A percentile compares a stretch with the other conserved stretches of the same genome.
Conservation (phyloP, 148 eudicot species). For the Amaranthus palmeri region DNA sequence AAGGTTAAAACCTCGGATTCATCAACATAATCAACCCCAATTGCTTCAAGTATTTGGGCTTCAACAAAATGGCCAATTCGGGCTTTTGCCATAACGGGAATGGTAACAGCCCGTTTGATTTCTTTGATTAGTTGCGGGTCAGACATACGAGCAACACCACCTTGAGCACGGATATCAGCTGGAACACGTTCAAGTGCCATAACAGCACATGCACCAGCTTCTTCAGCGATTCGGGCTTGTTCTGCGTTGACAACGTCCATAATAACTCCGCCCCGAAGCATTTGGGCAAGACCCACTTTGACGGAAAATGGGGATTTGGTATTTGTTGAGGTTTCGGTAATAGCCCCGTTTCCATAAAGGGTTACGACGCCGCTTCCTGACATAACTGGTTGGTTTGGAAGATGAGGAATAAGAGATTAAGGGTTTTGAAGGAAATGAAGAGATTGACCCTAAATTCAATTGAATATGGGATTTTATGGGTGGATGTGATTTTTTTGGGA, state of each 20-base stretch:
- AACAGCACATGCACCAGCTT: slow-evolving; percentile 95
- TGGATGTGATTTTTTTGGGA: not conserved
- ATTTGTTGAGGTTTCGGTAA: slow-evolving; percentile 51
- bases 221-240: slow-evolving; percentile 87
- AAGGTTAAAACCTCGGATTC: slow-evolving; percentile 78
- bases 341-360: slow-evolving; percentile 64
- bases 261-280: slow-evolving; percentile 95
- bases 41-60: slow-evolving; percentile 81
- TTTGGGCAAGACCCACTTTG: slow-evolving; percentile 91
- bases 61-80: slow-evolving; percentile 93
- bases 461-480: no score
- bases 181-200: slow-evolving; percentile 97
- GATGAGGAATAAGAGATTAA: not conserved
- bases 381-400: slow-evolving; percentile 14
- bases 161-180: slow-evolving; percentile 90
- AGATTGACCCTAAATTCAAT: no score
- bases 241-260: slow-evolving; percentile 95
- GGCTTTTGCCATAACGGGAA: slow-evolving; percentile 95
- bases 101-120: slow-evolving; percentile 79
- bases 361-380: slow-evolving; percentile 59
- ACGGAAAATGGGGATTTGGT: slow-evolving; percentile 84
- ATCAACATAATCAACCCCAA: slow-evolving; percentile 84
- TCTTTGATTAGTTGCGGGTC: slow-evolving; percentile 92
- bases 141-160: slow-evolving; percentile 92
- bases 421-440: not conserved